Evolutionary conservation across 2,329 filamentous ascomycete genomes (phyloP).

Genomic region (Fusarium robinianum): DNA sequence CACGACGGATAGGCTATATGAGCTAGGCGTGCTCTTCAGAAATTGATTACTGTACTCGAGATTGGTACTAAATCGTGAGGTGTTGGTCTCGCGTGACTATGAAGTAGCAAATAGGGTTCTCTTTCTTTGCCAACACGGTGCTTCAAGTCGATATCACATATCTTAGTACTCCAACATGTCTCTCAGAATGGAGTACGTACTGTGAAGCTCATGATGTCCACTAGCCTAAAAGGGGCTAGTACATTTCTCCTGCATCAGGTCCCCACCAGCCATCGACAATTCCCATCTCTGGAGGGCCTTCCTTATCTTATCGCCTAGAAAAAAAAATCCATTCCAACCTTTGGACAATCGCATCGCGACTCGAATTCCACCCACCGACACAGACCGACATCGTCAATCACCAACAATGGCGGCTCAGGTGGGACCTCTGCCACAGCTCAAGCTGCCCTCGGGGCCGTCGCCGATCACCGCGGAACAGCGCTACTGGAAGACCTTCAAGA

Average conservation of each 20-base stretch:
- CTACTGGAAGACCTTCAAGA: constrained; percentile 96
- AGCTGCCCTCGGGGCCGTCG: constrained; percentile 80
- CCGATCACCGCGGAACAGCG: constrained; percentile 88
- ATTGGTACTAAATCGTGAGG: too few relatives aligned
- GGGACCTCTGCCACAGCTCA: constrained; percentile 76
- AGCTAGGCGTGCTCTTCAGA: constrained; percentile 10
- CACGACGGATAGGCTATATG: not conserved
- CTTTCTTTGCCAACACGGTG: too few relatives aligned
- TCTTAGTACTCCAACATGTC: too few relatives aligned
- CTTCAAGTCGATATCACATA: too few relatives aligned
- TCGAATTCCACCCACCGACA: constrained; percentile 15
- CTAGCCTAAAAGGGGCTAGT: constrained; percentile 4
- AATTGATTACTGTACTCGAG: constrained; percentile 17
- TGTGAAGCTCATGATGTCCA: not conserved
- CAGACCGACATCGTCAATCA: constrained; percentile 26
- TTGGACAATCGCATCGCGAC: constrained; percentile 1
- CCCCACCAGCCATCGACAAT: constrained; percentile 28
- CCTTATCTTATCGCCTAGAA: constrained; percentile 37
- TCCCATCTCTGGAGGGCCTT: too few relatives aligned
- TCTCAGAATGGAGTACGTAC: too few relatives aligned
- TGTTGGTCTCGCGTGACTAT: too few relatives aligned
- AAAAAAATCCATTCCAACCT: constrained; percentile 35
- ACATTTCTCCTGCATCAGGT: constrained; percentile 9
- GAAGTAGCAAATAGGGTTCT: too few relatives aligned
- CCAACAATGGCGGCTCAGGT: constrained; percentile 81